Conservation (phyloP, 306 rosid genomes). For the Malus fusca region DNA sequence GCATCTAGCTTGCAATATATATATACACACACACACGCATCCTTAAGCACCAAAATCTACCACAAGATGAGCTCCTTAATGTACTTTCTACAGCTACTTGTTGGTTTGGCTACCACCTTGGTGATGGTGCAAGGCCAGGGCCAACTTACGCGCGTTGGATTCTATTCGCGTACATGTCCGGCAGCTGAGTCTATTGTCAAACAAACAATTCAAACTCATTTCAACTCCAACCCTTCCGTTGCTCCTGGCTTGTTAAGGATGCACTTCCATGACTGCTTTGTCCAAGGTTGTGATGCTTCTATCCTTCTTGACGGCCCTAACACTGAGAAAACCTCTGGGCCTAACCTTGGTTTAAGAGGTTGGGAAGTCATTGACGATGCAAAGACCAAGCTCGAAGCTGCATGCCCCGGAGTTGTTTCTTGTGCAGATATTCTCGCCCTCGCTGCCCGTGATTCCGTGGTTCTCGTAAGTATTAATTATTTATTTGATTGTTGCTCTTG, state of each 20-base stretch:
- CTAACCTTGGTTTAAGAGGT: conserved; percentile 7
- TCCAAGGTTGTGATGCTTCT: conserved; percentile 22
- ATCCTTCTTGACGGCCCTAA: conserved; percentile 1
- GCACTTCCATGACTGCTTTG: conserved; percentile 33
- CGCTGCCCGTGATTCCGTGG: conserved; percentile 21
- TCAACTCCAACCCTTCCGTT: conserved; percentile 1
- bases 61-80: too few species aligned
- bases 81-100: background rate
- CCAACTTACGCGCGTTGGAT: background rate
- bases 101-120: background rate
- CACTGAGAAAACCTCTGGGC: conserved; percentile 1
- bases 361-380: conserved; percentile 21
- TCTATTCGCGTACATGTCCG: conserved; percentile 7
- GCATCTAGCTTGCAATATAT: background rate
- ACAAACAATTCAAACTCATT: conserved; percentile 8
- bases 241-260: conserved; percentile 21
- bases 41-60: background rate
- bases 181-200: conserved; percentile 1
- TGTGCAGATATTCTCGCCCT: conserved; percentile 22
- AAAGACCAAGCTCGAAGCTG: conserved; percentile 17
- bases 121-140: background rate
- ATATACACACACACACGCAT: too few species aligned
- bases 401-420: conserved; percentile 18
- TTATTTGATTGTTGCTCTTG: too few species aligned
- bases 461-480: background rate